These are phyloP conservation scores for Yamadazyma triangularis DNA, from an alignment of 1,139 yeast genomes.

Conservation along the genomic window DNA sequence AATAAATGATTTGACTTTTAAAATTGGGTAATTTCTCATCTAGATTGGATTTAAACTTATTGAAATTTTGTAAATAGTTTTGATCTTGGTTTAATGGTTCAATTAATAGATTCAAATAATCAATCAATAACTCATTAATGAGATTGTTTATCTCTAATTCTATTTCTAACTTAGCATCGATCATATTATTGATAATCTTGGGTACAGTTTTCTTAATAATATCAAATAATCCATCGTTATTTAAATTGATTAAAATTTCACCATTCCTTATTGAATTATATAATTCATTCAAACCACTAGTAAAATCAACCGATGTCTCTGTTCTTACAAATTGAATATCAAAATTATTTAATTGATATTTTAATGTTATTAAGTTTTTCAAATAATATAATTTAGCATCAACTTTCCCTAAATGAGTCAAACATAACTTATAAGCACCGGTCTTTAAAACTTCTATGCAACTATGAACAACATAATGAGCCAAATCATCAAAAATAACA, in stretches of 20 bases:
- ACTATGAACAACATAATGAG: slow-evolving; percentile 81
- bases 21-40: slow-evolving; percentile 52
- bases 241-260: slow-evolving; percentile 26
- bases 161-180: slow-evolving; percentile 78
- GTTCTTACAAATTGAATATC: slow-evolving; percentile 75
- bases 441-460: slow-evolving; percentile 56
- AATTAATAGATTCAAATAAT: slow-evolving; percentile 32
- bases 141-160: slow-evolving; percentile 68
- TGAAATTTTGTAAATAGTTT: slow-evolving; percentile 23
- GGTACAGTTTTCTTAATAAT: slow-evolving; percentile 73
- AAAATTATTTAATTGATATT: slow-evolving; percentile 68
- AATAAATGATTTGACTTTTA: slow-evolving; percentile 45
- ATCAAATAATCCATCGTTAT: slow-evolving; percentile 45
- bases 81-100: slow-evolving; percentile 22
- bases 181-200: slow-evolving; percentile 76
- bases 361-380: slow-evolving; percentile 66
- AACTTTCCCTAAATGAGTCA: slow-evolving; percentile 36
- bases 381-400: slow-evolving; percentile 68
- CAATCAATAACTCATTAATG: slow-evolving; percentile 57
- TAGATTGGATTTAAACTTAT: slow-evolving; percentile 45
- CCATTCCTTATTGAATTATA: slow-evolving; percentile 43
- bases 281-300: slow-evolving; percentile 61
- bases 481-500: slow-evolving; percentile 80
- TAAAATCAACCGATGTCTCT: slow-evolving; percentile 76
- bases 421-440: slow-evolving; percentile 44